Conservation (phyloP, 2,329 filamentous ascomycete species). For the Aaosphaeria pasadenensis region DNA sequence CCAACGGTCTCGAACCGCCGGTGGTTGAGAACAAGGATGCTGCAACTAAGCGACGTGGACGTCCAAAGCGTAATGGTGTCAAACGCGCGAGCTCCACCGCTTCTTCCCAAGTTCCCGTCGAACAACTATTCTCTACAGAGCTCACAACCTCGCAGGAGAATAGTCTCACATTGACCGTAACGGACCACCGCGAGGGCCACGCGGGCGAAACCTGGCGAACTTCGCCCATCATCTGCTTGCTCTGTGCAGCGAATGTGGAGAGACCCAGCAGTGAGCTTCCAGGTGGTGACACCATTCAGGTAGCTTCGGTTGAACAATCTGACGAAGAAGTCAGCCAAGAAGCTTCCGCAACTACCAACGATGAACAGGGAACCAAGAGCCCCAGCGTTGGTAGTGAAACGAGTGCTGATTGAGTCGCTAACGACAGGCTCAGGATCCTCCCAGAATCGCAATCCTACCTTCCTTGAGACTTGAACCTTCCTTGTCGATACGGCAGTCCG, state of each 20-base stretch:
- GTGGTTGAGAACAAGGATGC: background rate
- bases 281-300: no score
- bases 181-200: background rate
- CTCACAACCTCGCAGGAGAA: background rate
- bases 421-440: no score
- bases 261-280: no score
- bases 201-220: background rate
- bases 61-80: no score
- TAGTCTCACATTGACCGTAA: background rate
- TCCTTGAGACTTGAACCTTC: no score
- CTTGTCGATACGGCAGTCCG: no score
- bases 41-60: background rate
- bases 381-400: background rate
- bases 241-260: background rate
- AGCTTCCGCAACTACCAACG: background rate
- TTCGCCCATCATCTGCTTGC: background rate
- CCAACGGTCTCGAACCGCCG: slow-evolving; percentile 1
- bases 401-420: no score
- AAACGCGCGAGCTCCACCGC: background rate
- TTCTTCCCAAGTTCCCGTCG: no score
- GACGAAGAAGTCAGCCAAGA: no score
- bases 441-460: no score
- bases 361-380: background rate
- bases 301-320: no score
- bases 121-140: background rate